Percentiles rank a stretch among this genome's conserved stretches.
Conservation (phyloP, 2,329 filamentous ascomycete species). For the Alternaria ethzedia region DNA sequence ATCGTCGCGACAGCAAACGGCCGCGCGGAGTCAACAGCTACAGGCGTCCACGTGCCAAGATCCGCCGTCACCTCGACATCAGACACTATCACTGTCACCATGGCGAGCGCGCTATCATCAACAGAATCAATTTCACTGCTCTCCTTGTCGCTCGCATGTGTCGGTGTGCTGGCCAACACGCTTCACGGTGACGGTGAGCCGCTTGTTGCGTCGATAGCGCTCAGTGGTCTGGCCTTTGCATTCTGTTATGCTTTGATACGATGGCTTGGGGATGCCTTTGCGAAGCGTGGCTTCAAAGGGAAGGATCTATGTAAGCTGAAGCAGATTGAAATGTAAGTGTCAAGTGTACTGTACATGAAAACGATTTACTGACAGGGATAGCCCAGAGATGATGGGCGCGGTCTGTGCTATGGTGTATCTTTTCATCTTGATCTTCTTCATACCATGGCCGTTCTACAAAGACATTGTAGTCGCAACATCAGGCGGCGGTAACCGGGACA, state of each 20-base stretch:
- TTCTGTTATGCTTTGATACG: conserved; percentile 84
- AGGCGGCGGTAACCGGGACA: conserved; percentile 88
- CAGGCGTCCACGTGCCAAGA: conserved; percentile 17
- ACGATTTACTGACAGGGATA: conserved; percentile 43
- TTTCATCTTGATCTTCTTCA: conserved; percentile 85
- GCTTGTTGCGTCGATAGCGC: conserved; percentile 83
- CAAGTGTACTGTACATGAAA: background rate
- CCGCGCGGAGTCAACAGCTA: conserved; percentile 5
- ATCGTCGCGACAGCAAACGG: conserved; percentile 15
- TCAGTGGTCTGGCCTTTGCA: conserved; percentile 83
- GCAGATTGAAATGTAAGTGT: conserved; percentile 72
- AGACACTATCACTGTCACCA: conserved; percentile 16
- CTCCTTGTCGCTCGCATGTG: conserved; percentile 70
- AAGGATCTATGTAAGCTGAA: conserved; percentile 83
- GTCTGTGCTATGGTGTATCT: conserved; percentile 93
- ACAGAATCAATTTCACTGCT: conserved; percentile 65
- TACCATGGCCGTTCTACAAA: conserved; percentile 97
- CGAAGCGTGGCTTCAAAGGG: conserved; percentile 86
- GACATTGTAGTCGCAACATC: conserved; percentile 95
- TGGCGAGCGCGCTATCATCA: conserved; percentile 53
- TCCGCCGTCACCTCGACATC: conserved; percentile 12
- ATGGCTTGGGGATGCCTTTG: conserved; percentile 91
- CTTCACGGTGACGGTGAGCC: conserved; percentile 86
- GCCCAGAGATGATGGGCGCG: conserved; percentile 94
- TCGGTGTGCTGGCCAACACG: conserved; percentile 78